Percentiles rank a stretch among this genome's conserved stretches.
Conservation (phyloP, 1,284 basidiomycete genomes). For the Athelia sp. region DNA sequence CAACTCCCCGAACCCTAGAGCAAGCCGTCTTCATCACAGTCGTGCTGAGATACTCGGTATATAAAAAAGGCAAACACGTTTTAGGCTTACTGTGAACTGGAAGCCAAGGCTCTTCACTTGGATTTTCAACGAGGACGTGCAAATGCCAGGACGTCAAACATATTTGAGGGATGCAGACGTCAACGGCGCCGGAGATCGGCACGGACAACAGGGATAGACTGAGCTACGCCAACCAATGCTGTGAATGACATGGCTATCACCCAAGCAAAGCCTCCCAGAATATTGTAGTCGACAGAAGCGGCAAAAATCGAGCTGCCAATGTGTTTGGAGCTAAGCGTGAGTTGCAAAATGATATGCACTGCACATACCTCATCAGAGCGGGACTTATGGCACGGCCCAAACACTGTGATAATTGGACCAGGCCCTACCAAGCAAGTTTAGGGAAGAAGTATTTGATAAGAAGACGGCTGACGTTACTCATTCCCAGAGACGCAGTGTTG, state of each 20-base stretch:
- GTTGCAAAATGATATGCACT: too few species aligned
- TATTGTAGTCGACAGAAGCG: conserved; percentile 33
- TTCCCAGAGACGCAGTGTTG: conserved; percentile 45
- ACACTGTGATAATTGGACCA: conserved; percentile 58
- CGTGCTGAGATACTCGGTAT: too few species aligned
- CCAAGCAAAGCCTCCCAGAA: conserved; percentile 43
- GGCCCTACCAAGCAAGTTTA: conserved; percentile 29
- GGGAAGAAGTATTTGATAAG: background rate
- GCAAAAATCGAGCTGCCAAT: conserved; percentile 40
- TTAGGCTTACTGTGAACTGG: too few species aligned
- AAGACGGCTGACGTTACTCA: conserved; percentile 43
- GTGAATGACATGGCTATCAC: conserved; percentile 34
- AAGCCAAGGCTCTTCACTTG: too few species aligned
- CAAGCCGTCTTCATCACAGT: too few species aligned
- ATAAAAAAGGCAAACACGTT: too few species aligned
- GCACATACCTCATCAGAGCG: conserved; percentile 48
- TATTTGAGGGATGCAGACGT: too few species aligned
- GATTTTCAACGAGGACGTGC: too few species aligned
- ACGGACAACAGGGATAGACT: too few species aligned
- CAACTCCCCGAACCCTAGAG: too few species aligned
- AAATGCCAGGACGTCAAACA: too few species aligned
- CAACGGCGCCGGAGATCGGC: too few species aligned
- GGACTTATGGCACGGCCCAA: conserved; percentile 55
- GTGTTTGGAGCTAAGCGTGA: background rate
- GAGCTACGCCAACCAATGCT: conserved; percentile 10